Evolutionary conservation across 371 early-diverging fungal species (phyloP), one percentile per base, ranked within the genome.

Genomic region (Mortierella sp.): DNA sequence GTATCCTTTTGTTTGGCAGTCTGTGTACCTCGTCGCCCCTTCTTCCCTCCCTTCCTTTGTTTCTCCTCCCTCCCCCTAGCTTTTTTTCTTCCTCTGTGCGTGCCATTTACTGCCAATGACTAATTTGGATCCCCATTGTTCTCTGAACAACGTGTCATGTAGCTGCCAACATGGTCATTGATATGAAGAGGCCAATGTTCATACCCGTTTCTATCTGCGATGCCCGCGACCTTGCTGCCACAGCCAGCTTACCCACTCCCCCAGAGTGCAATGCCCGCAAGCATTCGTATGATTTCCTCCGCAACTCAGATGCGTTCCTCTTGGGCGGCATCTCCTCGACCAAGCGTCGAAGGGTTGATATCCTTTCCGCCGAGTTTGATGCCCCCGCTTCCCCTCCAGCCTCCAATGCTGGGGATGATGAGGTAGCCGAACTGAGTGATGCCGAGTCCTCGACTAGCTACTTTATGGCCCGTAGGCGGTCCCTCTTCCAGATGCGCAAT

Each of bases 131-230:
- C n/a, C 28, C 44, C 11, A 55, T 38, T 73, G 73, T 75, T 38
- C 75, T 80, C 73, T 78, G 10, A 65, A 65, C 65, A 38, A 65
- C 65, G 65, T 65, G 65, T 65, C 38, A 9, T 65, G 21, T 65
- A 58, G 28, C 75, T 52, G 34, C 86, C 54, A 73, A 79, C 45
- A 80, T 82, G 72, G 74, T 86, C 28, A 78, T 86, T 28, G 86
- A 86, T 77, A 82, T 86, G 82, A 86, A 86, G 76, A 79, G 86
- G 55, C 86, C 86, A n/a, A 86, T 86, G 86, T 86, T 86, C 73
- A 86, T 86, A 54, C 86, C 86, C 19, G 86, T 86, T 70, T 86
- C 86, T 10, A 86, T 86, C 76, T 86, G 86, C 50, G 86, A 86
- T 58, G 70, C 86, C 24, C 79, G 82, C 52, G 86, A 86, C 44